Base-by-base conservation (phyloP, 148 eudicot species). In the Diospyros lotus region DNA sequence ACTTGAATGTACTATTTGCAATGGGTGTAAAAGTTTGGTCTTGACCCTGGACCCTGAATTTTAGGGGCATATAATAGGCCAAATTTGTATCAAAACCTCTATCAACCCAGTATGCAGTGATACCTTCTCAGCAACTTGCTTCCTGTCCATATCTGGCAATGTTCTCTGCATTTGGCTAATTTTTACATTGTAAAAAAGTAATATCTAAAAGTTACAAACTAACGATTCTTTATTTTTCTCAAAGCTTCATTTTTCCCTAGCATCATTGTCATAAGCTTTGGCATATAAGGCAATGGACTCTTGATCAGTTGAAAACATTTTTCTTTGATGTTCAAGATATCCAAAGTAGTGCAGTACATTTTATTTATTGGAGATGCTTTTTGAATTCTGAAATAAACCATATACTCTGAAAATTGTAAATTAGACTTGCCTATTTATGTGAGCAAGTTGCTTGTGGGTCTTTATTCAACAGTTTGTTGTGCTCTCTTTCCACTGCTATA, bases 241-340 rank as follows among this genome's bases (percentile, higher is more conserved):
- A 28, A 28, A 28, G 28, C 28, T 28, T 28, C 28, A 28, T 28
- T 28, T 28, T 28, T 28, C 28, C 28, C 28, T 28, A 28, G 55
- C 40, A 65, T 66, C 54, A 46, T 66, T n/a, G 70, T 66, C 70
- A 7, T 48, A 54, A 66, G n/a, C 48, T 42, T 51, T 9, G 69
- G 69, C 69, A 66, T 5, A 15, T 44, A 3, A 66, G 10, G 9
- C 69, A 66, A 3, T 66, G 52, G 45, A 45, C 69, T 66, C 69
- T 45, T 45, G 4, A 66, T 5, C 48, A 65, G 6, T 11, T 43
- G 28, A 65, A 43, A 64, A 50, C 17, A 13, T 5, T 2, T 66
- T 66, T 53, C 9, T 17, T 45, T 15, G n/a, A 46, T 48, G 48
- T 48, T 67, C 28, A 48, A 44, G 55, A 66, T 1, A 2, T n/a